These are phyloP conservation scores for Mycena kentingensis DNA, from an alignment of 768 basidiomycete genomes.

Conservation along the genomic window DNA sequence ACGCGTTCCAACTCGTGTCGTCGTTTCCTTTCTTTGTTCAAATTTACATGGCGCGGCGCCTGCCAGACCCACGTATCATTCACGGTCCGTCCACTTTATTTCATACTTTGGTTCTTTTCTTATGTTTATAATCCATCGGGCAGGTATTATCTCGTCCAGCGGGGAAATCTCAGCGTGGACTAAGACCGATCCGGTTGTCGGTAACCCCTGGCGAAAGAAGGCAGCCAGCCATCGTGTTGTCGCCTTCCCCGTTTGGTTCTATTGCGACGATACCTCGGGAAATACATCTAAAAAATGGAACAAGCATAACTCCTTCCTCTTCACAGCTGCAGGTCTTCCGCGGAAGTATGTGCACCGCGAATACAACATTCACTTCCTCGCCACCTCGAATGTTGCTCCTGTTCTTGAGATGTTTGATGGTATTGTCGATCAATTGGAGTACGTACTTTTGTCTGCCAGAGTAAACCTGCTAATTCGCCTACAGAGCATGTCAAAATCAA, in stretches of 20 bases:
- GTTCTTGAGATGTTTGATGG: slow-evolving; percentile 48
- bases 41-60: slow-evolving; percentile 1
- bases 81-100: slow-evolving; percentile 10
- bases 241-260: slow-evolving; percentile 39
- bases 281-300: slow-evolving; percentile 53
- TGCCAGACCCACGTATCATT: slow-evolving; percentile 18
- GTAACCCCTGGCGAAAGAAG: slow-evolving; percentile 30
- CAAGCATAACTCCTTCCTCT: slow-evolving; percentile 42
- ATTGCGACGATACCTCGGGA: slow-evolving; percentile 48
- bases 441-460: background rate
- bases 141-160: slow-evolving; percentile 1
- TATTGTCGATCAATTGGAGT: slow-evolving; percentile 36
- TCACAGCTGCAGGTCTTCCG: slow-evolving; percentile 41
- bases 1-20: slow-evolving; percentile 11
- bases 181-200: slow-evolving; percentile 13
- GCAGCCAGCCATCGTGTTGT: slow-evolving; percentile 35
- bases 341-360: slow-evolving; percentile 29
- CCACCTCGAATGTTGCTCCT: slow-evolving; percentile 43
- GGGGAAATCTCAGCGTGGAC: slow-evolving; percentile 12
- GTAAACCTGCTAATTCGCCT: too few relatives aligned
- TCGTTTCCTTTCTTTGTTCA: slow-evolving; percentile 6
- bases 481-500: slow-evolving; percentile 17
- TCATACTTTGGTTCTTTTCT: background rate
- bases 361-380: slow-evolving; percentile 43
- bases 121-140: background rate